phyloP scores from a whole-genome alignment of 768 basidiomycete genomes.

The Tylopilus plumbeoviolaceoides region DNA sequence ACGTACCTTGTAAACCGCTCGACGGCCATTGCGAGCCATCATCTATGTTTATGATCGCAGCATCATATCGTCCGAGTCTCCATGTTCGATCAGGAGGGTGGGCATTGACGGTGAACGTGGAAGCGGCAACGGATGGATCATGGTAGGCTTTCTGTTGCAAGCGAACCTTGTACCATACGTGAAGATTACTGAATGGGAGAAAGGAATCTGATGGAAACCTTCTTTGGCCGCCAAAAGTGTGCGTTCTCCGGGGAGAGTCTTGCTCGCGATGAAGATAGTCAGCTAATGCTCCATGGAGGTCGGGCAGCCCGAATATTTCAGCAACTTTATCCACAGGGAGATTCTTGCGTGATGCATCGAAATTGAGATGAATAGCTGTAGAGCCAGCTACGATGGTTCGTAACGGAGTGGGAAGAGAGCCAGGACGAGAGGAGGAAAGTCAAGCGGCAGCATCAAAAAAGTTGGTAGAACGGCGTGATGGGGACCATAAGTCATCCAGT shows the following conservation, averaged over 20 bases:
- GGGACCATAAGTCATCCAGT: neutral
- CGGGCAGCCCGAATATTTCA: no score
- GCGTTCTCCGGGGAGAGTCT: no score
- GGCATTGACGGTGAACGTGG: no score
- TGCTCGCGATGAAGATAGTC: no score
- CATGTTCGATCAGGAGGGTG: no score
- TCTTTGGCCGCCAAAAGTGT: no score
- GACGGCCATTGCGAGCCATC: neutral
- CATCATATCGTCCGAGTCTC: neutral
- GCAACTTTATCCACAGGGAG: neutral
- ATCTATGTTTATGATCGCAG: neutral
- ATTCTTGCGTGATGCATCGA: rapidly evolving
- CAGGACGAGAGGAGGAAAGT: neutral
- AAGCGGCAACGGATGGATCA: no score
- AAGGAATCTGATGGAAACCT: neutral
- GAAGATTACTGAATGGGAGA: neutral
- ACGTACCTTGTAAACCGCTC: neutral
- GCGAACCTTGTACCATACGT: neutral
- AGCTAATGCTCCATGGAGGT: no score
- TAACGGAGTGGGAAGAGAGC: neutral
- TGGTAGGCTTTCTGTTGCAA: no score
- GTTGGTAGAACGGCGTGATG: no score
- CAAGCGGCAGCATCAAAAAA: no score
- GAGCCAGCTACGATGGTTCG: neutral
- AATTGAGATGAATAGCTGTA: neutral